Evolutionary conservation across 2,329 filamentous ascomycete species (phyloP).

Genomic region (Diaporthe sp.): DNA sequence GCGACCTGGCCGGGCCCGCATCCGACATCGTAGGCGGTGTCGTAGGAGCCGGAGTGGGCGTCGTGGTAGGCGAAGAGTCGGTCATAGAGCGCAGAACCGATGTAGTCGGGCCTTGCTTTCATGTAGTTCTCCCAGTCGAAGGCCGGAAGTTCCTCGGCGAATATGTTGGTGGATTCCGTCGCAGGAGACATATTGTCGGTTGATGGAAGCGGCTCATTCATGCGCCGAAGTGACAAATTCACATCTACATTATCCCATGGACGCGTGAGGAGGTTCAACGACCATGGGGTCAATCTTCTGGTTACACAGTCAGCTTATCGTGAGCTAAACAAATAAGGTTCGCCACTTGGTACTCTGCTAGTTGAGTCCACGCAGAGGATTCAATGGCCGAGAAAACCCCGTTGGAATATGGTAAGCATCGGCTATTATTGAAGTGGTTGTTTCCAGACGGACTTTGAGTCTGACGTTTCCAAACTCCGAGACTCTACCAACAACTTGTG

Average conservation of each 20-base stretch:
- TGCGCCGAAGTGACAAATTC: neutral
- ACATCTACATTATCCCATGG: too few species aligned
- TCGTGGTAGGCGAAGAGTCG: neutral
- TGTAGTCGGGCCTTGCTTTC: neutral
- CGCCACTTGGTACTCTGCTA: neutral
- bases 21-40: conserved; percentile 1
- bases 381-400: too few species aligned
- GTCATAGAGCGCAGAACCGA: neutral
- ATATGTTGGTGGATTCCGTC: neutral
- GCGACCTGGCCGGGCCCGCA: neutral
- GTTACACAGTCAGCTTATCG: neutral
- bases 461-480: too few species aligned
- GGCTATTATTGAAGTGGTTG: neutral
- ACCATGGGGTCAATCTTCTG: neutral
- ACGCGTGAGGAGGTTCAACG: neutral
- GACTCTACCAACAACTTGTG: neutral
- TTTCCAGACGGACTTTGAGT: rapidly evolving
- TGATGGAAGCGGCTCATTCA: neutral
- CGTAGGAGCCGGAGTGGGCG: neutral
- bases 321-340: neutral
- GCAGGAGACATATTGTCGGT: neutral
- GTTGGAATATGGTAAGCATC: neutral
- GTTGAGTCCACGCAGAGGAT: too few species aligned
- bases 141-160: neutral
- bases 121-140: neutral